Base-by-base conservation (phyloP, 2,329 filamentous ascomycete genomes). In the Fulvia fulva region DNA sequence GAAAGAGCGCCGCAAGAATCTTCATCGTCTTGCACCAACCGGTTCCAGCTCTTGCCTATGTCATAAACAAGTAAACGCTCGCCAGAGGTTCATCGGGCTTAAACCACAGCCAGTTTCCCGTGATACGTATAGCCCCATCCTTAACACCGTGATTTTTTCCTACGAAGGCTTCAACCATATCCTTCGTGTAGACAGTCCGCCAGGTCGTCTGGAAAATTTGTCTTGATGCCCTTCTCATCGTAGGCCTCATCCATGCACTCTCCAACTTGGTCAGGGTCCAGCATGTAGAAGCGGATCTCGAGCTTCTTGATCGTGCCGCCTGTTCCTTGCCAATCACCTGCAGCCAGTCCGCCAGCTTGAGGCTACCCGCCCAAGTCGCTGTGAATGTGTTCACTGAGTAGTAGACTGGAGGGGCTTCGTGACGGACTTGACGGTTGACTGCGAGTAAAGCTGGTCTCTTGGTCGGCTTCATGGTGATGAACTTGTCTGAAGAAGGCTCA, bases 311-410 rank as follows among this genome's bases (percentile, higher is more conserved):
- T 30, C 47, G 32, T 51, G 25, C 47, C 19, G 25, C 25, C 30
- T 51, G 47, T 25, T 30, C 23, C 30, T 4, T 25, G 5, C 23
- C 46, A 21, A 30, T 50, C 46, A 23, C 16, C 5, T 50, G n/a
- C 22, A 50, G 46, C 46, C 46, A 30, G 5, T 14, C 19, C 5
- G 44, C 34, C 7, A 37, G 34, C 34, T 37, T 11, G 11, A n/a
- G n/a, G n/a, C 12, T 7, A 0, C 45, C n/a, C 37, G 12, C 16
- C 11, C 16, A 21, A 12, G 11, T 43, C 14, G n/a, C 25, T 2
- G 16, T 19, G 28, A 56, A 56, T 1, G 46, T 43, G 32, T 56
- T 56, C 6, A 26, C 22, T 45, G 28, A 21, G 46, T 50, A 56
- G 14, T 32, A 44, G 21, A 51, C 51, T 12, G 53, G 16, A 21